Conservation (phyloP, 78 protist genomes). For the Dictyostelium capitatum region DNA sequence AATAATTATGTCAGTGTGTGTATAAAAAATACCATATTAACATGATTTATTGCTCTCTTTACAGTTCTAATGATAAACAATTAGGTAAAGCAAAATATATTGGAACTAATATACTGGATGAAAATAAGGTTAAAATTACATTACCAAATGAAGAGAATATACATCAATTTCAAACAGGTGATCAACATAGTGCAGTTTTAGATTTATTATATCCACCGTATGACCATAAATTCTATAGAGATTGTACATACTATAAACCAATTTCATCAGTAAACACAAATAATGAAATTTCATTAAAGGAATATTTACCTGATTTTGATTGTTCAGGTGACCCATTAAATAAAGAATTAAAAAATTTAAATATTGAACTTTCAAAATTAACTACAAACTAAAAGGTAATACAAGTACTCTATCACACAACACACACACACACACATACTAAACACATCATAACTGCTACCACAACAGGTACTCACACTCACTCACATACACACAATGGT, state of each 20-base stretch:
- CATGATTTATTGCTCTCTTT: no score
- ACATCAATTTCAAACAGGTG: constrained; percentile 28
- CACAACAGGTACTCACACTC: no score
- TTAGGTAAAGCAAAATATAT: not conserved
- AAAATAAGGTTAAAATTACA: not conserved
- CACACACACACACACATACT: no score
- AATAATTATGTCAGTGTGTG: not conserved
- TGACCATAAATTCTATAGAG: not conserved
- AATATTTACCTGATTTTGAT: constrained; percentile 4
- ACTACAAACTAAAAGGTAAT: not conserved
- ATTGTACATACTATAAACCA: constrained; percentile 59
- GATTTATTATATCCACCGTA: constrained; percentile 73
- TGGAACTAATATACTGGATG: not conserved
- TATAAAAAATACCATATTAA: not conserved
- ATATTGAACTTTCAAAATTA: not conserved
- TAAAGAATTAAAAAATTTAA: not conserved
- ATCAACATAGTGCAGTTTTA: constrained; percentile 36
- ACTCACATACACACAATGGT: no score
- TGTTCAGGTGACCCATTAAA: constrained; percentile 6
- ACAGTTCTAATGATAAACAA: not conserved
- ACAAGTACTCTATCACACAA: no score
- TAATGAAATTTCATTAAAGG: not conserved
- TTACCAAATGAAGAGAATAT: constrained; percentile 10
- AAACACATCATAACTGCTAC: no score
- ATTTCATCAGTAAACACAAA: not conserved